A percentile compares a stretch with the other conserved stretches of the same genome.
phyloP scores from a whole-genome alignment of 495 filamentous ascomycete genomes.

The Aspergillus carlsbadensis region DNA sequence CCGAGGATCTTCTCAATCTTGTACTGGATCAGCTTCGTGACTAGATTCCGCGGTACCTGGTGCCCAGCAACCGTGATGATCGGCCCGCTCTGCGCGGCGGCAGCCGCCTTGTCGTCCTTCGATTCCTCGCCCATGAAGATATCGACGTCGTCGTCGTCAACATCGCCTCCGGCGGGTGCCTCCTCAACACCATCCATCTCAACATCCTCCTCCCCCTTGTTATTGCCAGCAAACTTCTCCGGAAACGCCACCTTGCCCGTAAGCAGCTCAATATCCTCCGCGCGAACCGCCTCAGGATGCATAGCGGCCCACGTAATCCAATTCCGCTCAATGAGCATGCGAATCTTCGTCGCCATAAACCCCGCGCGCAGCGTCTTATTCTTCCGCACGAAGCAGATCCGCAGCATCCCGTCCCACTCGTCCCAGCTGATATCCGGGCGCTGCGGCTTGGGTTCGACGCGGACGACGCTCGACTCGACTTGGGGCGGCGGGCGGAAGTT shows the following conservation, averaged over 20 bases:
- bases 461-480: conserved; percentile 82
- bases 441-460: conserved; percentile 75
- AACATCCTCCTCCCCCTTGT: conserved; percentile 29
- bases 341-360: conserved; percentile 73
- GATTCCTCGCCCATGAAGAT: conserved; percentile 73
- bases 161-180: conserved; percentile 48
- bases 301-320: conserved; percentile 64
- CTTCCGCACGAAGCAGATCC: conserved; percentile 77
- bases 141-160: conserved; percentile 62
- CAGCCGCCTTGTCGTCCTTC: conserved; percentile 17
- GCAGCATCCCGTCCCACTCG: conserved; percentile 88
- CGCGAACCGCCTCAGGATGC: conserved; percentile 3
- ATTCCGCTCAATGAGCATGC: conserved; percentile 82
- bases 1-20: conserved; percentile 82
- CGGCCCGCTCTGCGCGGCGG: background rate
- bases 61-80: conserved; percentile 27
- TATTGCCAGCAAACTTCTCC: conserved; percentile 65
- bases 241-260: conserved; percentile 61
- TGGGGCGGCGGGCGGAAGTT: conserved; percentile 94
- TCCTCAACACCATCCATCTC: conserved; percentile 38
- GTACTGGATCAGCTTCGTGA: conserved; percentile 71
- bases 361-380: conserved; percentile 77
- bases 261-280: conserved; percentile 1
- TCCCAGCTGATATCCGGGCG: conserved; percentile 85
- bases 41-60: conserved; percentile 52